A percentile compares a stretch with the other conserved stretches of the same genome.
phyloP scores from a whole-genome alignment of 495 filamentous ascomycete species.

The Penicillium pancosmium region DNA sequence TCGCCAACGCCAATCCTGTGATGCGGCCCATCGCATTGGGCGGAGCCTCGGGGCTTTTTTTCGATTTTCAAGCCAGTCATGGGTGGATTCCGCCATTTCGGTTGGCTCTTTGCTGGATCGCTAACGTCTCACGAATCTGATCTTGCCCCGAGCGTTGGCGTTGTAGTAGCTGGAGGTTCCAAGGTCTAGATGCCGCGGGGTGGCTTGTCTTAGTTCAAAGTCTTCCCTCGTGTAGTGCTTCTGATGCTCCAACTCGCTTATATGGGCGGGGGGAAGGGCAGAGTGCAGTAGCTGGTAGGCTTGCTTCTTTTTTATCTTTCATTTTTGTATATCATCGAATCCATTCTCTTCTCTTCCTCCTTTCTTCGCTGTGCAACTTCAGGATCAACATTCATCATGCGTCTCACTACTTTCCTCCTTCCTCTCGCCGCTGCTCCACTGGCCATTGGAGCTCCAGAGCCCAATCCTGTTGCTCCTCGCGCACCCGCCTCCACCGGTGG shows the following conservation, averaged over 20 bases:
- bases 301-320: background rate
- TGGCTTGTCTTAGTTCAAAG: background rate
- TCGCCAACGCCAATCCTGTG: slow-evolving; percentile 21
- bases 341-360: background rate
- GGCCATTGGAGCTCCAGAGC: slow-evolving; percentile 38
- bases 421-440: slow-evolving; percentile 35
- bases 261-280: slow-evolving; percentile 2
- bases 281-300: background rate
- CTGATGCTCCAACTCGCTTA: slow-evolving; percentile 8
- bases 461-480: slow-evolving; percentile 35
- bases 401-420: slow-evolving; percentile 29
- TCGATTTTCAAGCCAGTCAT: background rate
- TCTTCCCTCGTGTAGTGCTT: slow-evolving; percentile 2
- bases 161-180: background rate
- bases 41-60: slow-evolving; percentile 22
- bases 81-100: background rate
- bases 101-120: background rate
- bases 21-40: slow-evolving; percentile 5
- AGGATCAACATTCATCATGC: slow-evolving; percentile 26
- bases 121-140: slow-evolving; percentile 1
- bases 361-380: background rate
- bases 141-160: background rate
- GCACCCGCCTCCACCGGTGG: slow-evolving; percentile 26
- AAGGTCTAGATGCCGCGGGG: slow-evolving; percentile 12
- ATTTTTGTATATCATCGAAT: background rate